Evolutionary conservation across 176 grass and related monocot genomes (phyloP).

Genomic region (Areca catechu): DNA sequence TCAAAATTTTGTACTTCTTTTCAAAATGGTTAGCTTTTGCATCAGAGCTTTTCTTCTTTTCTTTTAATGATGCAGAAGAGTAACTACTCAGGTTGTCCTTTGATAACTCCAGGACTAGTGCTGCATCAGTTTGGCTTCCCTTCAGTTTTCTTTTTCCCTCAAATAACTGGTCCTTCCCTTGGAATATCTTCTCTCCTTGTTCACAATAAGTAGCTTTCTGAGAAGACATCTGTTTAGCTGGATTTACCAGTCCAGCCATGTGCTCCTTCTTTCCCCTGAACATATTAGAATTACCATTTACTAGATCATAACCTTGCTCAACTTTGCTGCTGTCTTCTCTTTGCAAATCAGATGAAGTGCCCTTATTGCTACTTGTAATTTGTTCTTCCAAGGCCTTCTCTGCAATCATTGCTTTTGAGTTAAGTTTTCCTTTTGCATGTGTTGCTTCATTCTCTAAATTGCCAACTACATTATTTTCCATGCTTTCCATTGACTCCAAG

Average conservation of each 20-base stretch:
- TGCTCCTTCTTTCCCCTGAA: constrained; percentile 38
- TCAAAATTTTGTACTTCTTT: constrained; percentile 43
- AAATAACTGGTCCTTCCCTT: constrained; percentile 22
- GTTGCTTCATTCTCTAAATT: constrained; percentile 33
- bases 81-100: constrained; percentile 23
- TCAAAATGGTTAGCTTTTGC: constrained; percentile 19
- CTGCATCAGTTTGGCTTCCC: constrained; percentile 18
- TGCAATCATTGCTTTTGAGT: constrained; percentile 43
- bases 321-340: constrained; percentile 56
- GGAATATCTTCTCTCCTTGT: constrained; percentile 20
- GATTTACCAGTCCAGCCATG: constrained; percentile 28
- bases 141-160: constrained; percentile 26
- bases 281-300: constrained; percentile 38
- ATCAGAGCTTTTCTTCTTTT: constrained; percentile 29
- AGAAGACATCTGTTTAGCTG: constrained; percentile 29
- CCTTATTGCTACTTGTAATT: constrained; percentile 34
- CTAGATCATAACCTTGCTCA: constrained; percentile 32
- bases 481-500: constrained; percentile 17
- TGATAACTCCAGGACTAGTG: constrained; percentile 10
- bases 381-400: constrained; percentile 35
- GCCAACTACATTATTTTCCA: constrained; percentile 36
- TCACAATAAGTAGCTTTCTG: constrained; percentile 41
- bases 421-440: constrained; percentile 33
- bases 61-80: constrained; percentile 25
- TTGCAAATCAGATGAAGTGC: constrained; percentile 31